Conservation (phyloP, 1,284 basidiomycete genomes). For the Mycena citricolor region DNA sequence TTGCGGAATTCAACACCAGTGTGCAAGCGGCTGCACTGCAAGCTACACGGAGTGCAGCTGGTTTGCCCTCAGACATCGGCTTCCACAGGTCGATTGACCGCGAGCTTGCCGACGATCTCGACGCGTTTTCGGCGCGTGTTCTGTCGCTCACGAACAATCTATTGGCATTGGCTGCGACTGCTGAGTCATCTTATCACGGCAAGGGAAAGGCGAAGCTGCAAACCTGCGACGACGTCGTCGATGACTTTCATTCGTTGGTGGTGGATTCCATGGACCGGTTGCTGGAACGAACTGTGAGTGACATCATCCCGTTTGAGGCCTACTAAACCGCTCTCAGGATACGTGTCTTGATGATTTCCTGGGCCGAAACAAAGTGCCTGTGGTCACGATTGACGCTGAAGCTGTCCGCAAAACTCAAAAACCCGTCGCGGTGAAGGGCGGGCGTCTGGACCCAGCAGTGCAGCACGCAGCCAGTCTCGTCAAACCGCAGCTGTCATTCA, state of each 20-base stretch:
- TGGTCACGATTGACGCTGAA: constrained; percentile 48
- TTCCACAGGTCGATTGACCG: constrained; percentile 87
- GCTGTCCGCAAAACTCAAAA: constrained; percentile 33
- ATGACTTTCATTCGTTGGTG: constrained; percentile 76
- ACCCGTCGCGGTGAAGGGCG: constrained; percentile 24
- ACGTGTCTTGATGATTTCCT: constrained; percentile 77
- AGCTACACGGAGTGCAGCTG: constrained; percentile 58
- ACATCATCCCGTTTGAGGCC: background rate
- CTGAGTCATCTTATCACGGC: constrained; percentile 31
- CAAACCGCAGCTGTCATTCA: constrained; percentile 82
- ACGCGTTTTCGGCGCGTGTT: constrained; percentile 59
- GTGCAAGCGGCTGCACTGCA: constrained; percentile 60
- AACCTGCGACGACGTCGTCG: constrained; percentile 77
- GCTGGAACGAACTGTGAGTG: constrained; percentile 81
- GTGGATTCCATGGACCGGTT: constrained; percentile 85
- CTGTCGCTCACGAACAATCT: constrained; percentile 66
- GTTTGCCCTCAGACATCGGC: constrained; percentile 66
- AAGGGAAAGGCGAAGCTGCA: constrained; percentile 57
- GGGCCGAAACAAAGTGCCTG: constrained; percentile 68
- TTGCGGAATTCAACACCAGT: constrained; percentile 43
- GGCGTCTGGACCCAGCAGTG: constrained; percentile 57
- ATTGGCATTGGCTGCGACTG: constrained; percentile 50
- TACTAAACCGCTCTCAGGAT: constrained; percentile 49
- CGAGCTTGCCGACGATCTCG: constrained; percentile 64
- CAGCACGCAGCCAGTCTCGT: constrained; percentile 68